Evolutionary conservation across 2,329 filamentous ascomycete genomes (phyloP).

Genomic region (Ceratocystis colombiana): DNA sequence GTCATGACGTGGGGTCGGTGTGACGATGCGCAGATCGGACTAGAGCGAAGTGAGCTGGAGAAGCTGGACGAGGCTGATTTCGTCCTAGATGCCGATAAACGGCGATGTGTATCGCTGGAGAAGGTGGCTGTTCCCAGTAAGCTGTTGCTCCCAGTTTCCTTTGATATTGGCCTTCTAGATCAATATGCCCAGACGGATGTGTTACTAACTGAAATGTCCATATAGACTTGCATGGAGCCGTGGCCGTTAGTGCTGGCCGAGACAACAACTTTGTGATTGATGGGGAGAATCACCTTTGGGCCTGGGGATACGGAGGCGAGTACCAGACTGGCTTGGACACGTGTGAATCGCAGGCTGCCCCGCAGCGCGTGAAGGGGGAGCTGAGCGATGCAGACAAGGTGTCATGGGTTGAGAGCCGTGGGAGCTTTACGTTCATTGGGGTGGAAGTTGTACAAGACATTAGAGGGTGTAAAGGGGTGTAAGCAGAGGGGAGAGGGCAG

Average conservation of each 20-base stretch:
- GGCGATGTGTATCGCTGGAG: constrained; percentile 19
- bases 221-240: constrained; percentile 7
- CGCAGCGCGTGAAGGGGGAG: constrained; percentile 14
- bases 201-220: neutral
- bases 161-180: neutral
- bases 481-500: neutral
- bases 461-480: neutral
- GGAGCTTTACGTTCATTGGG: constrained; percentile 23
- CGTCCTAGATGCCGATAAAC: constrained; percentile 14
- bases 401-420: constrained; percentile 21
- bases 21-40: constrained; percentile 33
- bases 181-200: neutral
- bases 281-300: constrained; percentile 18
- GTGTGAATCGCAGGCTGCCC: constrained; percentile 16
- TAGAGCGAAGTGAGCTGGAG: constrained; percentile 13
- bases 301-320: constrained; percentile 23
- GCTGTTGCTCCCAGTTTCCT: neutral
- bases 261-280: constrained; percentile 24
- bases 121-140: constrained; percentile 17
- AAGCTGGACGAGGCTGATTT: constrained; percentile 7
- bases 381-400: constrained; percentile 10
- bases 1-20: constrained; percentile 40
- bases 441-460: neutral
- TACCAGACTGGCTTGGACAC: constrained; percentile 22
- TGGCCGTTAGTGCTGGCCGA: constrained; percentile 18